A percentile compares a stretch with the other conserved stretches of the same genome.
These are phyloP conservation scores for Fomes fomentarius DNA, from an alignment of 1,284 basidiomycete genomes.

Conservation along the genomic window DNA sequence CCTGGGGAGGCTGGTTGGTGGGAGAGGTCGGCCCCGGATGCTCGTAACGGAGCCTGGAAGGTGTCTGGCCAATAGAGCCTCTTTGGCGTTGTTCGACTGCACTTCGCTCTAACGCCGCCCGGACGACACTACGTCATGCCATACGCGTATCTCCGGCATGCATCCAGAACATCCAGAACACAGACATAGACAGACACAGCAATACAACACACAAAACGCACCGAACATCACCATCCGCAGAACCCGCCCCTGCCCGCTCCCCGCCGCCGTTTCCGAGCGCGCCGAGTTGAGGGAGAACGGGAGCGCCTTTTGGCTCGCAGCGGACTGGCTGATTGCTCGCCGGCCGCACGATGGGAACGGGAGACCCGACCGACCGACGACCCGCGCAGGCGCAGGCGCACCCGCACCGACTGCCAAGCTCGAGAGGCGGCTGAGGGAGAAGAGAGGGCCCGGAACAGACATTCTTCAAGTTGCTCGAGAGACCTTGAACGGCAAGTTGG, in stretches of 20 bases:
- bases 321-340: slow-evolving; percentile 42
- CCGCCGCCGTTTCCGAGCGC: slow-evolving; percentile 34
- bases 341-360: neutral
- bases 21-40: no score
- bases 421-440: slow-evolving; percentile 11
- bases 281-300: slow-evolving; percentile 54
- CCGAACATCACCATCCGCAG: slow-evolving; percentile 83
- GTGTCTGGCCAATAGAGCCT: no score
- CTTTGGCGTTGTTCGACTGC: no score
- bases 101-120: no score
- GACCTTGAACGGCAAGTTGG: no score
- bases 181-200: no score
- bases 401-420: no score
- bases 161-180: no score
- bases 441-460: slow-evolving; percentile 10
- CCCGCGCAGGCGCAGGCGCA: neutral
- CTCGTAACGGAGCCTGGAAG: no score
- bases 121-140: neutral
- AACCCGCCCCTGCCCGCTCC: slow-evolving; percentile 41
- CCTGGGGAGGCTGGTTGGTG: neutral
- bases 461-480: no score
- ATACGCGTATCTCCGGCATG: no score
- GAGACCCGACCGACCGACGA: neutral
- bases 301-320: slow-evolving; percentile 45
- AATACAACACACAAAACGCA: slow-evolving; percentile 5